Percentiles rank a stretch among this genome's conserved stretches.
Evolutionary conservation across 805 yeast species (phyloP).

Genomic region (Ogataea corticis): DNA sequence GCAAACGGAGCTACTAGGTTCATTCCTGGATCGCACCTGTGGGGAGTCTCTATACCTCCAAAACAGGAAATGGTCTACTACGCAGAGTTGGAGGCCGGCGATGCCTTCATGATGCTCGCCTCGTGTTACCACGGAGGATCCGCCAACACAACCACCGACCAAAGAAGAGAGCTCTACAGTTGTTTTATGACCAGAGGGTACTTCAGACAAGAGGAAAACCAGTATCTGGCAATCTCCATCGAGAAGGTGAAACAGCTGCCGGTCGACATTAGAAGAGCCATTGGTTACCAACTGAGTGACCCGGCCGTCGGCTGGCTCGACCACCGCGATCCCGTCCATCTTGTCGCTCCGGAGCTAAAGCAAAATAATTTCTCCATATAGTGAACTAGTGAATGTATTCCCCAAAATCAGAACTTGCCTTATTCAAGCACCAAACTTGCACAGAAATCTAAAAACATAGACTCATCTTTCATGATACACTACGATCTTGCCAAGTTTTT

Average conservation of each 20-base stretch:
- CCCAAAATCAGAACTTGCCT: no score
- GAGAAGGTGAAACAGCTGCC: slow-evolving; percentile 19
- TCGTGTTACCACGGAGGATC: slow-evolving; percentile 30
- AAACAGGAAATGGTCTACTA: slow-evolving; percentile 19
- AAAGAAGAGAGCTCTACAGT: slow-evolving; percentile 23
- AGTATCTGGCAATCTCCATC: slow-evolving; percentile 20
- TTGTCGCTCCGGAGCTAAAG: slow-evolving; percentile 13
- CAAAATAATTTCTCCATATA: slow-evolving; percentile 11
- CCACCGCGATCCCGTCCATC: slow-evolving; percentile 15
- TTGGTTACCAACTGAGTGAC: slow-evolving; percentile 22
- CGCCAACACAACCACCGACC: slow-evolving; percentile 26
- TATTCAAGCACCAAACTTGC: no score
- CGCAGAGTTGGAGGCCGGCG: slow-evolving; percentile 31
- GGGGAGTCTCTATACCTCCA: slow-evolving; percentile 29
- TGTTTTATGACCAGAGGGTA: slow-evolving; percentile 26
- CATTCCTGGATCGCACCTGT: slow-evolving; percentile 34
- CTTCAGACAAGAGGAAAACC: slow-evolving; percentile 30
- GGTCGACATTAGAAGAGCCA: slow-evolving; percentile 5
- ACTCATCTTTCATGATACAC: no score
- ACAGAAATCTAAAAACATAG: no score
- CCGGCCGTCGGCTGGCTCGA: slow-evolving; percentile 25
- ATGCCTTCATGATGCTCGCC: slow-evolving; percentile 28
- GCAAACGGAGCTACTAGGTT: slow-evolving; percentile 35
- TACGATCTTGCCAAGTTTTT: no score
- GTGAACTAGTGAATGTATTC: no score